Evolutionary conservation across 2,329 filamentous ascomycete genomes (phyloP).

Genomic region (Emergomyces orientalis): DNA sequence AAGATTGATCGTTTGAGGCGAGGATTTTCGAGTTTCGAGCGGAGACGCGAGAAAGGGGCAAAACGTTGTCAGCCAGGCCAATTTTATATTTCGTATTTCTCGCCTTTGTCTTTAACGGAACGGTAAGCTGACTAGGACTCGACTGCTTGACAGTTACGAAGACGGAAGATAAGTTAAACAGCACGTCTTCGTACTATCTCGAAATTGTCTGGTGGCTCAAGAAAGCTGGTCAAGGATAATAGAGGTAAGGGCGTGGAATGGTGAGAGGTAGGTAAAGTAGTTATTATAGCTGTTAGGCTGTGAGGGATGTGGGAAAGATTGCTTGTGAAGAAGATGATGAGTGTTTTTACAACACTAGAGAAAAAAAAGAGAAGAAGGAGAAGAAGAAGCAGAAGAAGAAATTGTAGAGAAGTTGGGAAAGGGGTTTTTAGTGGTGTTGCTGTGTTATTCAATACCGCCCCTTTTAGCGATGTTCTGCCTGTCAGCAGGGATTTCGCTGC

Average conservation of each 20-base stretch:
- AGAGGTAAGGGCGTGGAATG: not conserved
- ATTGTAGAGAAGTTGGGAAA: not conserved
- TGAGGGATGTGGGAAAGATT: not conserved
- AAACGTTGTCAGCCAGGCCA: not conserved
- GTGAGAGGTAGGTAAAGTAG: not conserved
- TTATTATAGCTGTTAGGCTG: not conserved
- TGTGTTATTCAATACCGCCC: constrained; percentile 2
- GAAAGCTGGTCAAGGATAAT: not conserved
- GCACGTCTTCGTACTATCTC: not conserved
- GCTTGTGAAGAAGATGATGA: not conserved
- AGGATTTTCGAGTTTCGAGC: not conserved
- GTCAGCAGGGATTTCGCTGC: not conserved
- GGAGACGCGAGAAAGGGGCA: not conserved
- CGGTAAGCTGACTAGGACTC: not conserved
- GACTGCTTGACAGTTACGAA: not conserved
- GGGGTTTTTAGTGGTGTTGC: not conserved
- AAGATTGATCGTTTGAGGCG: not conserved
- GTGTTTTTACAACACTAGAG: not conserved
- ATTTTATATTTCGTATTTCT: not conserved
- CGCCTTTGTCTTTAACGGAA: not conserved
- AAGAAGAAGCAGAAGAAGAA: not conserved
- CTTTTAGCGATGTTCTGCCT: not conserved
- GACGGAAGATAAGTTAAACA: not conserved
- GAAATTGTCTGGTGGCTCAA: not conserved
- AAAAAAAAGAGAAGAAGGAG: not conserved